Evolutionary conservation across 257 asterid genomes (phyloP).

Genomic region (Przewalskia tangutica): DNA sequence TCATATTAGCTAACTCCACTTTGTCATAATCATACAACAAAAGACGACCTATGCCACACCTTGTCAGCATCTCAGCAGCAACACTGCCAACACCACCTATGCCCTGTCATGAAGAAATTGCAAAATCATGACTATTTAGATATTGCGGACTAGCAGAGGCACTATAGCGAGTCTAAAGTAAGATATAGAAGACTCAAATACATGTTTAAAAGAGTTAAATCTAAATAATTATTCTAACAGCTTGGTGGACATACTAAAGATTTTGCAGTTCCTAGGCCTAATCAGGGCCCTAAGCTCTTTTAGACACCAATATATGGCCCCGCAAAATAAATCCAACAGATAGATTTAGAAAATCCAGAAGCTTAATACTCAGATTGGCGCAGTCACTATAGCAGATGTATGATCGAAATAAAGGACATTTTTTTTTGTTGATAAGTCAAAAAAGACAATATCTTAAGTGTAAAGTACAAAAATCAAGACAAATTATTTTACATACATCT

Average conservation of each 20-base stretch:
- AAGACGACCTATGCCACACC: conserved; percentile 98
- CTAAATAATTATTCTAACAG: background rate
- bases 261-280: background rate
- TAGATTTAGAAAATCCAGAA: background rate
- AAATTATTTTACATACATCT: background rate
- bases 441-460: background rate
- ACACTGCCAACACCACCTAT: conserved; percentile 99
- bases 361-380: background rate
- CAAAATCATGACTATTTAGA: background rate
- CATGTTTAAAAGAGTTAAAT: background rate
- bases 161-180: background rate
- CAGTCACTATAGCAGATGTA: background rate
- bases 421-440: background rate
- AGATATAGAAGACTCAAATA: background rate
- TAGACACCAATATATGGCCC: background rate
- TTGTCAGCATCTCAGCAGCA: conserved; percentile 98
- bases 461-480: background rate
- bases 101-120: conserved; percentile 44
- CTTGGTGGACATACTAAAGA: background rate
- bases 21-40: conserved; percentile 93
- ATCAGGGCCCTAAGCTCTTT: background rate
- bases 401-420: background rate
- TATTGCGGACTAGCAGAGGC: background rate
- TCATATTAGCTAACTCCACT: conserved; percentile 99
- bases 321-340: background rate